A percentile compares a stretch with the other conserved stretches of the same genome.
These are phyloP conservation scores for Backusella australiensis DNA, from an alignment of 192 early-diverging fungal genomes.

Conservation along the genomic window DNA sequence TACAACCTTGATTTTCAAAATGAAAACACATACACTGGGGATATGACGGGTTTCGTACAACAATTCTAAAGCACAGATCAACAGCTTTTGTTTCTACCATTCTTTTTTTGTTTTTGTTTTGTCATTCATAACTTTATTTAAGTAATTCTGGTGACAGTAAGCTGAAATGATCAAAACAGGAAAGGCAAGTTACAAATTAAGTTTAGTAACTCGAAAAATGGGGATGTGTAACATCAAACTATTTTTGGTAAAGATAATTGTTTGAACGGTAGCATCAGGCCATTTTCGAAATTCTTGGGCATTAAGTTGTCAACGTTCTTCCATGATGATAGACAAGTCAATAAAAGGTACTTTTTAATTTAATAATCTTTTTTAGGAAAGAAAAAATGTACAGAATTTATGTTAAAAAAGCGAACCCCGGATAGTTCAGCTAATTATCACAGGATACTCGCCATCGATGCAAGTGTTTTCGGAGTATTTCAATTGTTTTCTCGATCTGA, in stretches of 20 bases:
- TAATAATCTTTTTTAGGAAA: background rate
- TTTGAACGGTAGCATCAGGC: background rate
- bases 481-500: conserved; percentile 5
- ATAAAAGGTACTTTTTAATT: background rate
- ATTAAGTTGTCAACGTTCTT: background rate
- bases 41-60: background rate
- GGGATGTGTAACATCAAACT: conserved; percentile 1
- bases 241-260: background rate
- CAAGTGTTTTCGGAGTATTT: conserved; percentile 1
- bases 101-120: background rate
- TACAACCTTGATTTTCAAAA: background rate
- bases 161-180: background rate
- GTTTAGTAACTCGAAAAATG: conserved; percentile 11
- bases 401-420: background rate
- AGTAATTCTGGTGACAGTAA: conserved; percentile 1
- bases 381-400: background rate
- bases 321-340: background rate
- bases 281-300: background rate
- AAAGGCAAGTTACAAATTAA: background rate
- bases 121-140: conserved; percentile 4
- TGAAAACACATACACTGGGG: background rate
- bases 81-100: background rate
- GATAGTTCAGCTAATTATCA: background rate
- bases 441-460: background rate
- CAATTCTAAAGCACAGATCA: background rate